phyloP scores from a whole-genome alignment of 164 flowering plant genomes.

The Magnolia kwangsiensis region DNA sequence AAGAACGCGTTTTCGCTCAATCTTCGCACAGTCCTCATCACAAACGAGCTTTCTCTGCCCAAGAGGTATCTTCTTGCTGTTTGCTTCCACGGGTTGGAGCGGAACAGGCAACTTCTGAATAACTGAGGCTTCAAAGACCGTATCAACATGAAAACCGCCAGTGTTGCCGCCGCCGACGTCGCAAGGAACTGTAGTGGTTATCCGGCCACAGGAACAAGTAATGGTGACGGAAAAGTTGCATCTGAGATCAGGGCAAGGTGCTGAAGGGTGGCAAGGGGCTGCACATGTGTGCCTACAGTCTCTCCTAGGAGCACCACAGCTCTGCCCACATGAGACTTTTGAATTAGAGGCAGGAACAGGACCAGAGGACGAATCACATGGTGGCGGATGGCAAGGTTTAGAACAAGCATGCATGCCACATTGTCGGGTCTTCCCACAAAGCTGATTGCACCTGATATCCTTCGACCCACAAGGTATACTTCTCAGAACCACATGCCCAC shows the following conservation, averaged over 20 bases:
- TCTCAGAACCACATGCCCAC: slow-evolving; percentile 87
- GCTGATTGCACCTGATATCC: slow-evolving; percentile 83
- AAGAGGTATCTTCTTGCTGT: slow-evolving; percentile 62
- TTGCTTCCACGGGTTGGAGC: slow-evolving; percentile 72
- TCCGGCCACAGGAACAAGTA: slow-evolving; percentile 81
- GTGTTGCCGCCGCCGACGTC: slow-evolving; percentile 79
- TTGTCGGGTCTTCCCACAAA: slow-evolving; percentile 86
- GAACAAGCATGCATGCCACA: slow-evolving; percentile 96
- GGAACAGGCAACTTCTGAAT: slow-evolving; percentile 71
- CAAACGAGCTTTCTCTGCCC: slow-evolving; percentile 86
- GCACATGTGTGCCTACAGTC: slow-evolving; percentile 89
- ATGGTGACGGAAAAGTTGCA: slow-evolving; percentile 75
- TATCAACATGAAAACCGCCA: slow-evolving; percentile 40
- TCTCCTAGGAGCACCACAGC: slow-evolving; percentile 94
- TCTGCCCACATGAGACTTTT: slow-evolving; percentile 77
- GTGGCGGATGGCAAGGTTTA: slow-evolving; percentile 71
- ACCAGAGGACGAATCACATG: slow-evolving; percentile 58
- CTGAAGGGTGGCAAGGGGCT: slow-evolving; percentile 69
- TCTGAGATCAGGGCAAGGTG: slow-evolving; percentile 76
- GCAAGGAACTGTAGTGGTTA: slow-evolving; percentile 80
- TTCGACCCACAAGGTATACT: slow-evolving; percentile 96
- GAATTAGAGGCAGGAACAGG: slow-evolving; percentile 24
- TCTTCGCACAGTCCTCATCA: slow-evolving; percentile 82
- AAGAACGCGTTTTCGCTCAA: slow-evolving; percentile 82
- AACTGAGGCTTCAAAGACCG: slow-evolving; percentile 65